Evolutionary conservation across 2,329 filamentous ascomycete species (phyloP).

Genomic region (Claviceps pusilla): DNA sequence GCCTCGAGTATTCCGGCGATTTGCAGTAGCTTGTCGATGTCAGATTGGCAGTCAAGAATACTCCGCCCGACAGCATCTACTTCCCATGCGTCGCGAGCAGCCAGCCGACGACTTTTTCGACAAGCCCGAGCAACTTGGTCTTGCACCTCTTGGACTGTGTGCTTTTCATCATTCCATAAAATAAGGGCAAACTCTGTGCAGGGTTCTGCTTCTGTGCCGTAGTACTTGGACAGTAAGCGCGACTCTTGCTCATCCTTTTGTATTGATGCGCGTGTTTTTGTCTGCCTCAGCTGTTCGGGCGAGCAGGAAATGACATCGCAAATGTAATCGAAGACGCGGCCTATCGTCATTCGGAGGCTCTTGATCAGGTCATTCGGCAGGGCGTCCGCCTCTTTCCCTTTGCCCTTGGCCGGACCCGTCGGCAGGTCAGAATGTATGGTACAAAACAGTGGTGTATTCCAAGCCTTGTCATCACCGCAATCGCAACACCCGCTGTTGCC

Average conservation of each 20-base stretch:
- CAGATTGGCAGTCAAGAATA: constrained; percentile 60
- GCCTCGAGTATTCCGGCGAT: constrained; percentile 83
- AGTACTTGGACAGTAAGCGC: constrained; percentile 52
- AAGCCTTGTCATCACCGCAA: constrained; percentile 90
- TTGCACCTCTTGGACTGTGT: constrained; percentile 80
- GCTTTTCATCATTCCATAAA: constrained; percentile 97
- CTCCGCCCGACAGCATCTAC: constrained; percentile 80
- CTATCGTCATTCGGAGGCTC: constrained; percentile 73
- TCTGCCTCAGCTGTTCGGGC: constrained; percentile 78
- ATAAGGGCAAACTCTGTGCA: constrained; percentile 62
- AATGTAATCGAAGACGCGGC: constrained; percentile 78
- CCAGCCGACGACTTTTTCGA: constrained; percentile 53
- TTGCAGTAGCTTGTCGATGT: constrained; percentile 56
- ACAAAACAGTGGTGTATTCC: constrained; percentile 75
- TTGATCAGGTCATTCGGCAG: constrained; percentile 62
- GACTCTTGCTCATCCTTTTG: constrained; percentile 67
- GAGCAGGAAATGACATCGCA: constrained; percentile 97
- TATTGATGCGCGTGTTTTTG: constrained; percentile 72
- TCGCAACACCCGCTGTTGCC: constrained; percentile 96
- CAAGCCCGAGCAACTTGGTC: constrained; percentile 86
- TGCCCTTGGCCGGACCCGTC: constrained; percentile 39
- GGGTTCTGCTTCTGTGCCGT: constrained; percentile 41
- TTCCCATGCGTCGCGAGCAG: constrained; percentile 64
- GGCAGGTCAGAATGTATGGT: constrained; percentile 67
- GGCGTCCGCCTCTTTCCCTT: constrained; percentile 42